Evolutionary conservation across 768 basidiomycete species (phyloP).

Genomic region (Cubamyces lactineus): DNA sequence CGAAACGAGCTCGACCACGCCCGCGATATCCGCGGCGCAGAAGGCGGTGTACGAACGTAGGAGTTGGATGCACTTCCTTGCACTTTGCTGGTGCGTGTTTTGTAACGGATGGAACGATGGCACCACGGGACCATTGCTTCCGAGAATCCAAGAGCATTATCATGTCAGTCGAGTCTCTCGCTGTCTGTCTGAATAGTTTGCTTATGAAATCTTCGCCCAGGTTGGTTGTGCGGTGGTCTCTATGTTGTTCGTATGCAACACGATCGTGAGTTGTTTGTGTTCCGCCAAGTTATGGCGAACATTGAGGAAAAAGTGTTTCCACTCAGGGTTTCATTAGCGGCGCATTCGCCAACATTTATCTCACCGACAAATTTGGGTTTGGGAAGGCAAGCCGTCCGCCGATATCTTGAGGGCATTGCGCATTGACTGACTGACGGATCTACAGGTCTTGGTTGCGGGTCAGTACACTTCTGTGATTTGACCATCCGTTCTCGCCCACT

Average conservation of each 20-base stretch:
- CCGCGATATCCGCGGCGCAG: constrained; percentile 23
- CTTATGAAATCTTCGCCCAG: constrained; percentile 29
- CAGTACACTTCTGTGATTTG: not conserved
- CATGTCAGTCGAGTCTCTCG: constrained; percentile 36
- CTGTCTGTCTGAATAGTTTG: not conserved
- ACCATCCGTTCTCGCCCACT: not conserved
- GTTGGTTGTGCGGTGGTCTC: constrained; percentile 58
- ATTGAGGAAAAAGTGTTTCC: no score
- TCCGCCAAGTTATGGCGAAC: no score
- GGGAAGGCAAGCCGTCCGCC: constrained; percentile 43
- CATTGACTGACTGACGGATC: not conserved
- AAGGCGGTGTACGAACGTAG: constrained; percentile 17
- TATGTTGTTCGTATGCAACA: constrained; percentile 58
- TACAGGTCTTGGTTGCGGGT: constrained; percentile 7
- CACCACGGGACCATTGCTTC: constrained; percentile 72
- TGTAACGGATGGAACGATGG: constrained; percentile 81
- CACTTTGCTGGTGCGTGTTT: constrained; percentile 60
- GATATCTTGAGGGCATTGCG: not conserved
- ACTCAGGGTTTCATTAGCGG: constrained; percentile 52
- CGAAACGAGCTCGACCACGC: constrained; percentile 16
- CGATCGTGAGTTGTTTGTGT: constrained; percentile 37
- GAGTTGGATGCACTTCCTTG: constrained; percentile 48
- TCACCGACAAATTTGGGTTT: constrained; percentile 50
- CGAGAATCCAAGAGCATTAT: constrained; percentile 64
- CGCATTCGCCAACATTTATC: constrained; percentile 50